Base-by-base conservation (phyloP, 116 monocot species). In the Iris pallida region DNA sequence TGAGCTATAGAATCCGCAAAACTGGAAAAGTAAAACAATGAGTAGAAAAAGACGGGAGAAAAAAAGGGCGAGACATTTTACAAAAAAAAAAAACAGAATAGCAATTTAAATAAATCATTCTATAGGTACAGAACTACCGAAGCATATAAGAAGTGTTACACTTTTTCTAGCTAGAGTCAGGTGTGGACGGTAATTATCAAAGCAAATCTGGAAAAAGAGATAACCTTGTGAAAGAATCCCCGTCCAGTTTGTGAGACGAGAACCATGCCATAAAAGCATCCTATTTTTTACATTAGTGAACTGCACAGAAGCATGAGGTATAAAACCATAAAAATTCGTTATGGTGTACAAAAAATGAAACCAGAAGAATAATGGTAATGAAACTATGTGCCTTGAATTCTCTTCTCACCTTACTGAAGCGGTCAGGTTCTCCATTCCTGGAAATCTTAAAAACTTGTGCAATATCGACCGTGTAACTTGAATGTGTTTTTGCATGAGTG, bases 221-320 rank as follows among this genome's bases (percentile, higher is more conserved):
- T 47, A 48, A 92, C 96, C 96, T 87, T 96, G 92, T 64, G 96
- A 92, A 68, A 96, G 85, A 66, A 96, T 92, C 48, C 92, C 96
- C 14, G 83, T 79, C 96, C 96, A 96, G 48, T 96, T 92, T 55
- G 92, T 79, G 49, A 96, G 79, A 42, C 96, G 84, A 72, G 96
- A 96, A 80, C 96, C 96, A 78, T 96, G 96, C 96, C 96, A 96
- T 18, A 96, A 73, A 77, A 96, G 92, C 92, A 92, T 96, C 76
- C 87, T 87, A 76, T 96, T 96, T 74, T 81, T 75, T 30, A 71
- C 71, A 66, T 20, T 63, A 57, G 84, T 76, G 61, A 89, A 92
- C 96, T 96, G 86, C 69, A 80, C 16, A 73, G 51, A 63, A 74
- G 5, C 52, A 70, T 48, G 41, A 63, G 16, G 41, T 10, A 55